A percentile compares a stretch with the other conserved stretches of the same genome.
Conservation (phyloP, 2,329 filamentous ascomycete species). For the Trichoderma harzianum region DNA sequence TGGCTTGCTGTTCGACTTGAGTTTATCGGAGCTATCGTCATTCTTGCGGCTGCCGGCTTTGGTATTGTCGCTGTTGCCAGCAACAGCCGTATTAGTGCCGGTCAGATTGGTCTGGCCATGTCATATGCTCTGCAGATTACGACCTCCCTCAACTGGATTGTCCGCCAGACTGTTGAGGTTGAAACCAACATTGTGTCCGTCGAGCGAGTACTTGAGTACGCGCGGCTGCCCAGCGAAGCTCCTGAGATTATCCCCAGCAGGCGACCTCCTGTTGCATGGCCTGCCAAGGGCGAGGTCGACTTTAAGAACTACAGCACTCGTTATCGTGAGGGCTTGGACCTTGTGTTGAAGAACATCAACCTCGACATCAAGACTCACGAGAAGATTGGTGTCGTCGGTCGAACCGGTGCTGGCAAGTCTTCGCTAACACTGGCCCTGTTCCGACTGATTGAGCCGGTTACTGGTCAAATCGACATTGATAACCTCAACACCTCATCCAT, state of each 20-base stretch:
- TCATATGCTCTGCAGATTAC: constrained; percentile 97
- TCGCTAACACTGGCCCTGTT: constrained; percentile 90
- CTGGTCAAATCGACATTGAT: constrained; percentile 86
- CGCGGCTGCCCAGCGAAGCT: constrained; percentile 84
- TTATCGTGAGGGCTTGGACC: constrained; percentile 83
- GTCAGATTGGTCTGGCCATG: constrained; percentile 89
- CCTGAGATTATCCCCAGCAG: constrained; percentile 88
- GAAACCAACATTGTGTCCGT: constrained; percentile 99
- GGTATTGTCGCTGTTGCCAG: constrained; percentile 75
- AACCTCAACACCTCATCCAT: constrained; percentile 84
- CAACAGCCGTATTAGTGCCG: constrained; percentile 61
- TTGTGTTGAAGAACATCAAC: constrained; percentile 90
- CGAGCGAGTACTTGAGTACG: constrained; percentile 95
- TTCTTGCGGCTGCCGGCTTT: constrained; percentile 79
- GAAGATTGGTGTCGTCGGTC: constrained; percentile 96
- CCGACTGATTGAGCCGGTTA: constrained; percentile 85
- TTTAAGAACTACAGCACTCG: constrained; percentile 94
- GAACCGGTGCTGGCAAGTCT: constrained; percentile 94
- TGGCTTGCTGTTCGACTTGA: constrained; percentile 95
- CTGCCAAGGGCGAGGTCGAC: constrained; percentile 78
- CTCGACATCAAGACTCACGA: constrained; percentile 92
- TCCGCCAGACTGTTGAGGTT: constrained; percentile 97
- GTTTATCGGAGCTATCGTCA: constrained; percentile 92
- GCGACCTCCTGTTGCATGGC: constrained; percentile 87
- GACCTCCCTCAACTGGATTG: constrained; percentile 97